Percentiles rank a stretch among this genome's conserved stretches.
These are phyloP conservation scores for Fraxinus albicans DNA, from an alignment of 305 asterid species.

Conservation along the genomic window DNA sequence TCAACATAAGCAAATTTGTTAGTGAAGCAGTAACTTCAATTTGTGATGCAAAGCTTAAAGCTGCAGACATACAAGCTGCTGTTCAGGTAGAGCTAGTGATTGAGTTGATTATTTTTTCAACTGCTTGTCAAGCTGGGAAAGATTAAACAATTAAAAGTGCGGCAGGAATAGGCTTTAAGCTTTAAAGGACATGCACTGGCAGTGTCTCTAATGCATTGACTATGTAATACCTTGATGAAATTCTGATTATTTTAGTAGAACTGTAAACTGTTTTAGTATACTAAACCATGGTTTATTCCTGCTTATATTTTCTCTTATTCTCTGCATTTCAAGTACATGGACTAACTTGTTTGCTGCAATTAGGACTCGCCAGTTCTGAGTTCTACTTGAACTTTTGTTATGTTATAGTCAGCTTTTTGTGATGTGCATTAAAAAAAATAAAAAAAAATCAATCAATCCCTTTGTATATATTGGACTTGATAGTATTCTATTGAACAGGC, in stretches of 20 bases:
- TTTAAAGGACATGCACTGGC: background rate
- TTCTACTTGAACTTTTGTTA: background rate
- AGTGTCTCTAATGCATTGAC: background rate
- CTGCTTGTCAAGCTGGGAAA: background rate
- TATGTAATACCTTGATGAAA: background rate
- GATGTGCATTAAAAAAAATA: background rate
- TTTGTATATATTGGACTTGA: background rate
- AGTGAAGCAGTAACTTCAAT: constrained; percentile 98
- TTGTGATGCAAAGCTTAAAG: constrained; percentile 91
- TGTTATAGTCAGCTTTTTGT: background rate
- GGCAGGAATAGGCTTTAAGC: background rate
- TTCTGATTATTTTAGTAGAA: background rate
- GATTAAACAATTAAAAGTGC: background rate
- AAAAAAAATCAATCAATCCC: constrained; percentile 6
- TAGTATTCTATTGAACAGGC: constrained; percentile 1
- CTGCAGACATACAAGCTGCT: constrained; percentile 93
- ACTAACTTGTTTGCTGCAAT: background rate
- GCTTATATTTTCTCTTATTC: background rate
- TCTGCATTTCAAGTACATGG: background rate
- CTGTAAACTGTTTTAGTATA: background rate
- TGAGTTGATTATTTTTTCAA: constrained; percentile 15
- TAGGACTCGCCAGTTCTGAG: background rate
- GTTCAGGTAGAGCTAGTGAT: constrained; percentile 64
- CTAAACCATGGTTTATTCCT: background rate
- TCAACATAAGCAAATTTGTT: constrained; percentile 92